phyloP scores from a whole-genome alignment of 371 early-diverging fungal species.

The Quaeritorhiza haematococci region DNA sequence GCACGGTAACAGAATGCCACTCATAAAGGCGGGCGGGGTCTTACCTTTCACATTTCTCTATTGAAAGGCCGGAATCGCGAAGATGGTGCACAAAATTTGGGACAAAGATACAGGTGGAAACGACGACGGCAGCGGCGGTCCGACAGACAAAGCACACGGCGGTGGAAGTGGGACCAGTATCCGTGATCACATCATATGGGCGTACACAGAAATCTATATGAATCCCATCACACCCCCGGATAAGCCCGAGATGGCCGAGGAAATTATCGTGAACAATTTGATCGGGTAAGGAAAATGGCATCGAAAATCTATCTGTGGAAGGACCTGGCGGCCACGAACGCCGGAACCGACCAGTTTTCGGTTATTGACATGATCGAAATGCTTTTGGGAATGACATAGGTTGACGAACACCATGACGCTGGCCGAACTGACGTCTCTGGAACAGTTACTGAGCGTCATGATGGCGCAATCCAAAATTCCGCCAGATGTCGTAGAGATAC shows the following conservation, averaged over 20 bases:
- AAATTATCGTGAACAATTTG: slow-evolving; percentile 29
- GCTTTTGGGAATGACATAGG: too few relatives aligned
- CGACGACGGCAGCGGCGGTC: slow-evolving; percentile 69
- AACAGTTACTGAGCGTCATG: slow-evolving; percentile 76
- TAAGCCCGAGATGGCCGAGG: too few relatives aligned
- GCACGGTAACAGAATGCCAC: neutral
- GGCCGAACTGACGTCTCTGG: slow-evolving; percentile 90
- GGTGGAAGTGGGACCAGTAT: slow-evolving; percentile 69
- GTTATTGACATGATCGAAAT: too few relatives aligned
- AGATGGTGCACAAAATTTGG: slow-evolving; percentile 96
- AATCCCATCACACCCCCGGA: too few relatives aligned
- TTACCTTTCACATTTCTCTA: neutral
- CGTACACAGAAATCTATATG: slow-evolving; percentile 76
- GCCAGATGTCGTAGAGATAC: slow-evolving; percentile 61
- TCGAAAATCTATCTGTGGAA: neutral
- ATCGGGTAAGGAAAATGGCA: slow-evolving; percentile 12
- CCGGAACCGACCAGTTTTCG: too few relatives aligned
- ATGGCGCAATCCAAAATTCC: slow-evolving; percentile 57
- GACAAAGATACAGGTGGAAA: slow-evolving; percentile 73
- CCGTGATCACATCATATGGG: slow-evolving; percentile 69
- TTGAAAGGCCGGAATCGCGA: slow-evolving; percentile 73
- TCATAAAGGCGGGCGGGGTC: too few relatives aligned
- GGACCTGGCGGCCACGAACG: too few relatives aligned
- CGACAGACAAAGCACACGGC: neutral
- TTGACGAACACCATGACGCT: slow-evolving; percentile 78